Evolutionary conservation across 768 basidiomycete genomes (phyloP).

Genomic region (Trametes villosa): DNA sequence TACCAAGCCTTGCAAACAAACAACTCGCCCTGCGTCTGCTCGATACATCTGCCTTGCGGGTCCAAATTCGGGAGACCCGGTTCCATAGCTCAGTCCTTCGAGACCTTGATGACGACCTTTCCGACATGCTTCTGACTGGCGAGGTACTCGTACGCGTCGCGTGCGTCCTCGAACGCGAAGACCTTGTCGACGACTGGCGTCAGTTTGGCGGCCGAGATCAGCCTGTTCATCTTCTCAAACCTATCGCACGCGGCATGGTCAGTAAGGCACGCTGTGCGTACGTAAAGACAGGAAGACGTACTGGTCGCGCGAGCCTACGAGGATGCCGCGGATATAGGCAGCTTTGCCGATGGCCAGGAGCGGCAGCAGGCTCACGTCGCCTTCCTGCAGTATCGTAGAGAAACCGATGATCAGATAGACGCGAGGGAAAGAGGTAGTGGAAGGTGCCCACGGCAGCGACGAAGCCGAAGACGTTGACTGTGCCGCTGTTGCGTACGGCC

Average conservation of each 20-base stretch:
- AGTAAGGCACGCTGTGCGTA: conserved; percentile 29
- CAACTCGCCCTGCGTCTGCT: too few species aligned
- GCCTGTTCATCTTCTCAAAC: conserved; percentile 56
- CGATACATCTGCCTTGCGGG: too few species aligned
- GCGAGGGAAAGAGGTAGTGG: too few species aligned
- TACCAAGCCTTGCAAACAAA: too few species aligned
- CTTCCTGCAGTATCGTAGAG: too few species aligned
- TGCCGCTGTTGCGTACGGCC: conserved; percentile 46
- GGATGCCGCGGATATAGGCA: conserved; percentile 54
- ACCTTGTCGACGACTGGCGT: conserved; percentile 59
- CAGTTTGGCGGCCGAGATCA: conserved; percentile 49
- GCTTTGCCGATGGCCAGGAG: conserved; percentile 10
- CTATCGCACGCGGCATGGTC: conserved; percentile 40
- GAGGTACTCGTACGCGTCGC: conserved; percentile 56
- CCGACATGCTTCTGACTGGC: conserved; percentile 61
- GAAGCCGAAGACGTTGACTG: conserved; percentile 54
- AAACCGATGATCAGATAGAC: too few species aligned
- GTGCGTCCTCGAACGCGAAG: conserved; percentile 57
- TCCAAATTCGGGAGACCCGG: too few species aligned
- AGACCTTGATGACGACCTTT: conserved; percentile 60
- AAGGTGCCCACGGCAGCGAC: conserved; percentile 43
- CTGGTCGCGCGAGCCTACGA: conserved; percentile 60
- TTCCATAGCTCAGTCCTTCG: conserved; percentile 29
- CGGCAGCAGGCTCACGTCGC: background rate
- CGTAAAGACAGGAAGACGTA: conserved; percentile 35